Base-by-base conservation (phyloP, 805 yeast genomes). In the Yarrowia bubula region DNA sequence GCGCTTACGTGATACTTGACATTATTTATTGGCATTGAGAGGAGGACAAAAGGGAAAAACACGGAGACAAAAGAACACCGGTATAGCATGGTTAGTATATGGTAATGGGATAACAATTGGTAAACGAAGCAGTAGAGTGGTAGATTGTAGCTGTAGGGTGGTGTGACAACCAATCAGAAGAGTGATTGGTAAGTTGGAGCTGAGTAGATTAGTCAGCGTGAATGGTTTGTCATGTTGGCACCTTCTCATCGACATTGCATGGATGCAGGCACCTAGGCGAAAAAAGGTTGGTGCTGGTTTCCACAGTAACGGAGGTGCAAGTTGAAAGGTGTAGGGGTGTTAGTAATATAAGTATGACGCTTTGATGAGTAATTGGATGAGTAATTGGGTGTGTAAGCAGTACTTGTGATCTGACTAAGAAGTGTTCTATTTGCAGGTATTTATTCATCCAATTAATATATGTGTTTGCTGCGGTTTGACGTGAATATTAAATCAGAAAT, bases 1-100 rank as follows among this genome's bases (percentile, higher is more conserved):
- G 47, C 38, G 48, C n/a, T n/a, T n/a, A n/a, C 17, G 17, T 8
- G 18, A 28, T 46, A 4, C 28, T 2, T 31, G 51, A 15, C 51
- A n/a, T 47, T 47, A 47, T 47, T 47, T 47, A 47, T 47, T 47
- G 53, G 53, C 28, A 22, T 22, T 22, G 50, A 4, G 51, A 46
- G 28, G 35, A 44, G 13, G 10, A 17, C 10, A n/a, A n/a, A n/a
- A 6, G 32, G 48, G 48, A 44, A 22, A 22, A 22, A n/a, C n/a
- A n/a, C 5, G 48, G 48, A 44, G 4, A 28, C 4, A 14, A 46
- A 4, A 28, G 28, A 44, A 32, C 15, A 46, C 51, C 51, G 51
- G 37, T n/a, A 46, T 31, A 46, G 53, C 53, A 47, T 47, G 38
- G 38, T 15, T 47, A 46, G 48, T 46, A 46, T 11, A 47, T 32